Base-by-base conservation (phyloP, 495 filamentous ascomycete species). In the Tirmania nivea region DNA sequence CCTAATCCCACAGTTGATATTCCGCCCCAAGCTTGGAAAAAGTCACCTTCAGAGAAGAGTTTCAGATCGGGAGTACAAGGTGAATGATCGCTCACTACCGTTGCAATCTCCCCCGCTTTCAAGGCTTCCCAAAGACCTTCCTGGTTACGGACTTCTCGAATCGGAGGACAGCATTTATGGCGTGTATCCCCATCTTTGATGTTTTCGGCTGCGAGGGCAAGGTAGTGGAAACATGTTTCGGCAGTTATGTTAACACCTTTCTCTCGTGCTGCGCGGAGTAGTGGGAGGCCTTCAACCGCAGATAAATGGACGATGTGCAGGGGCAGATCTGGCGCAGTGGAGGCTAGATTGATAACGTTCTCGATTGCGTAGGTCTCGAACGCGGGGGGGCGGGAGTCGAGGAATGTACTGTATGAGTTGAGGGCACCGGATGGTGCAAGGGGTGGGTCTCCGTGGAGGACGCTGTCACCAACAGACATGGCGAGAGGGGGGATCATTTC, bases 211-310 rank as follows among this genome's bases (percentile, higher is more conserved):
- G 87, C 82, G 11, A 97, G 75, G n/a, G 82, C 79, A 10, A 97
- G 77, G 64, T 97, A 97, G 71, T 97, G 90, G 75, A 92, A 94
- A 71, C 90, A 96, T 10, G 90, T 97, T 66, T 97, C 90, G 25
- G 90, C 89, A 2, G 90, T 94, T 69, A 97, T 83, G 54, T 89
- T 86, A 57, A 94, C 65, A 37, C 90, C 90, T 1, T 70, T 66
- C n/a, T 74, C 69, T 51, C 86, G 79, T 34, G 90, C 90, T 58
- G 79, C 75, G 48, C 80, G 78, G 48, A 97, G 71, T n/a, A 94
- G 62, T 0, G 87, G 86, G 53, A 95, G 90, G n/a, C 83, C 84
- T 62, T 94, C 84, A 53, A 86, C 81, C 10, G 90, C 90, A 0
- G 84, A 90, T 34, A 97, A 75, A 61, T 97, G 90, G 35, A 97